Base-by-base conservation (phyloP, 2,329 filamentous ascomycete species). In the Nothopassalora personata region DNA sequence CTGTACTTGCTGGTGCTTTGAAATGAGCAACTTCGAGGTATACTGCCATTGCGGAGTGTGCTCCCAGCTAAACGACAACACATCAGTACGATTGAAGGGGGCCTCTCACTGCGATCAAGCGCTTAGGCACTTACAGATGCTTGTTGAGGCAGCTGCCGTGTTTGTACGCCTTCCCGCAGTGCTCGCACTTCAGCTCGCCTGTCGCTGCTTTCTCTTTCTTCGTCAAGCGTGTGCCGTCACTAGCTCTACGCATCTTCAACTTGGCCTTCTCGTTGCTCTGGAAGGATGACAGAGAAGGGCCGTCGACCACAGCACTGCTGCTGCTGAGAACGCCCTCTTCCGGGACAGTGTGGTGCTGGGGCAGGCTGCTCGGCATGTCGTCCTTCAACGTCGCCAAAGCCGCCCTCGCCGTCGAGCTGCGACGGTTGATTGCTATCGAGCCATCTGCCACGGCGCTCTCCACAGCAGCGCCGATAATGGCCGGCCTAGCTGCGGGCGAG, bases 131-230 rank as follows among this genome's bases (percentile, higher is more conserved):
- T 85, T 87, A 97, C 94, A 97, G 88, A 87, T 99, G 94, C 86
- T 97, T 99, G 76, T 90, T 95, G 82, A 99, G 86, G 86, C 94
- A 99, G 82, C 94, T 97, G 86, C 92, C 96, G 84, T 99, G 94
- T 86, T 99, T 99, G 86, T 99, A 99, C 79, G 91, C 91, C 84
- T 99, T 99, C 77, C 93, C 93, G 81, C 94, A 99, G 78, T 92
- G 93, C 74, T 96, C 91, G 81, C 94, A 99, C 77, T 89, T 91
- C 74, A 99, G 85, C 76, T 97, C 93, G 71, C 87, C 86, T 71
- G 86, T 85, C 78, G 85, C 89, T 76, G 85, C 83, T 79, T 91
- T 92, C 80, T 93, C 89, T 68, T 88, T 87, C 77, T 94, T 95
- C 70, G 82, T 80, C 63, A 93, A 81, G 68, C 89, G 86, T 67